phyloP scores from a whole-genome alignment of 805 yeast species.

The Hermanozyma aechmeae region DNA sequence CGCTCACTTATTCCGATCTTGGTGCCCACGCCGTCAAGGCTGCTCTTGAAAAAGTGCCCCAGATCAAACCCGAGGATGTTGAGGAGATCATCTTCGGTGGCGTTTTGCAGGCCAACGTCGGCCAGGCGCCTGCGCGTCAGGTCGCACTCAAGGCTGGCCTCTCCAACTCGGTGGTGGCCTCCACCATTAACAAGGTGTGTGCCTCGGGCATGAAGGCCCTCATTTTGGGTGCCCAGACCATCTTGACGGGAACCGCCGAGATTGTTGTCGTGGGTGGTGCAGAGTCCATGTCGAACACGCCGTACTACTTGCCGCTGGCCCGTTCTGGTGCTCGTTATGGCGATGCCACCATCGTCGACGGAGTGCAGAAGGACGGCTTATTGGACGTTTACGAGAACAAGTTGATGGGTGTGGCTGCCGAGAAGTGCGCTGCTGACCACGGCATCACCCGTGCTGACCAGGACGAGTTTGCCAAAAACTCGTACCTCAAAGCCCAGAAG shows the following conservation, averaged over 20 bases:
- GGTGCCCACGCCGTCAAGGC: constrained; percentile 91
- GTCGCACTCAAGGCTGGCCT: constrained; percentile 89
- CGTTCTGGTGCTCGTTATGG: constrained; percentile 91
- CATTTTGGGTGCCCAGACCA: constrained; percentile 84
- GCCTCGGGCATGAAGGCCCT: constrained; percentile 93
- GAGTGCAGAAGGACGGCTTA: constrained; percentile 86
- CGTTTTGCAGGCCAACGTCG: constrained; percentile 85
- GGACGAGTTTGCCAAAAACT: constrained; percentile 77
- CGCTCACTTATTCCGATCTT: constrained; percentile 72
- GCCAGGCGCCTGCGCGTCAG: constrained; percentile 98
- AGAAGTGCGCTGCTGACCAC: constrained; percentile 87
- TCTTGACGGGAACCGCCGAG: constrained; percentile 81
- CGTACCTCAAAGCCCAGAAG: constrained; percentile 77
- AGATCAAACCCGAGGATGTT: constrained; percentile 64
- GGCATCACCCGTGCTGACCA: constrained; percentile 73
- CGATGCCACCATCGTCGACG: constrained; percentile 71
- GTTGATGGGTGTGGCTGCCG: constrained; percentile 97
- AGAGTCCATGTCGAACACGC: constrained; percentile 94
- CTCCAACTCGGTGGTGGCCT: constrained; percentile 69
- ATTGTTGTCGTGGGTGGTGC: constrained; percentile 96
- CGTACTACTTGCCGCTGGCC: constrained; percentile 81
- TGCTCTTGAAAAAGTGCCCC: constrained; percentile 76
- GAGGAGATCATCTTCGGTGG: constrained; percentile 92
- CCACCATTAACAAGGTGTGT: constrained; percentile 94
- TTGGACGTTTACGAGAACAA: constrained; percentile 80